Base-by-base conservation (phyloP, 2,329 filamentous ascomycete species). In the Aureobasidium sp. region DNA sequence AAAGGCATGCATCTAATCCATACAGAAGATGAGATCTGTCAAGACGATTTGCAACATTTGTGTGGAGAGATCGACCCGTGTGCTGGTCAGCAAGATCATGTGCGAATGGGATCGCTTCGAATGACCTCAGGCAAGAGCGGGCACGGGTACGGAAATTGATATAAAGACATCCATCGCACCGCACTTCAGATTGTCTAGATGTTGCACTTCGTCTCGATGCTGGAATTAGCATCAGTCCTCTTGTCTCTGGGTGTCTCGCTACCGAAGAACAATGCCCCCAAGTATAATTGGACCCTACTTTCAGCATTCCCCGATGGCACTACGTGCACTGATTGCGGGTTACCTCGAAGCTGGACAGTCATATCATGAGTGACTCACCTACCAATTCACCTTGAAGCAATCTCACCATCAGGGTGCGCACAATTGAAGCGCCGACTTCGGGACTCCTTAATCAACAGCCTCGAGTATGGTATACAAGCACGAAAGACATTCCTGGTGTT, bases 41-140 rank as follows among this genome's bases (percentile, higher is more conserved):
- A 20, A 58, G 10, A 47, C 8, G 42, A 58, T 57, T 17, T n/a
- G n/a, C 39, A 41, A 12, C 13, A 29, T n/a, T 7, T 2, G 36
- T 47, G 42, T 58, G 42, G 55, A 20, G 41, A 36, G 55, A 58
- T 47, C 55, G 29, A 58, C 55, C 42, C 55, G 55, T n/a, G 29
- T 47, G 26, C 41, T 47, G 55, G 41, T 37, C 12, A 58, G 42
- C 53, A 58, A 47, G n/a, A 26, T 20, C n/a, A 29, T 37, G 37
- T 10, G 17, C 55, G 39, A 46, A 57, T 39, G 13, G 17, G 8
- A 34, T 36, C 2, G 27, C 27, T 46, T 29, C 20, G n/a, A 37
- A 47, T 58, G 55, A 58, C 42, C 55, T 37, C 15, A 23, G 15
- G 12, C 5, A n/a, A 37, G 29, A 47, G 26, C 13, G 20, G 20